Evolutionary conservation across 345 rosid species (phyloP), one percentile per base, ranked within the genome.

Genomic region (Dovyalis caffra): DNA sequence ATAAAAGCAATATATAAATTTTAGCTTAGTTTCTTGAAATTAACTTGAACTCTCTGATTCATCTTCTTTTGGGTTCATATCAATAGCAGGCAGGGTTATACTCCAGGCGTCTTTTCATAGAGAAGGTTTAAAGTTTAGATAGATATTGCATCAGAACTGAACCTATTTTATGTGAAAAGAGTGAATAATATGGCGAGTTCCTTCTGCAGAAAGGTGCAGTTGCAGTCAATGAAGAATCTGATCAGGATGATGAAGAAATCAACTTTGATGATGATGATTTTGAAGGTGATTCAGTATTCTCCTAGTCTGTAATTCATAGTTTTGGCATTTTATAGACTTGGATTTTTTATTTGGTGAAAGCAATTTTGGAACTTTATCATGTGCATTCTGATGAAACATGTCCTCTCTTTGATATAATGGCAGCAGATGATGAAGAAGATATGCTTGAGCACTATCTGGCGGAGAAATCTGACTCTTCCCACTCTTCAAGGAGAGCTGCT

Each of bases 401-500:
- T 57, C 62, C 28, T 14, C 40, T 65, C 68, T 12, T 26, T 57
- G 56, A 64, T 37, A 71, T 65, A 15, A n/a, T 71, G 66, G 79
- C 88, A 89, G 79, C 88, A 89, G 99, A 90, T 79, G 99, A 92
- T 6, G 98, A 95, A 83, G 93, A 90, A 70, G 99, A 91, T 78
- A 92, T 95, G 97, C 88, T 95, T 29, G 95, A 93, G 89, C 99
- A 91, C 79, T 92, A 91, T 79, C 85, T 93, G 78, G 97, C 97
- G 0, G 97, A 92, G 90, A 95, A 95, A 81, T 83, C 92, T 38
- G 95, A 91, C 75, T 76, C 88, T 10, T 23, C 85, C 29, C 94
- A 90, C 74, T 76, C 90, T 18, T 85, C 84, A n/a, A 85, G 81
- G 82, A 75, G 87, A 81, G 78, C 79, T 76, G 80, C 58, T 74